Base-by-base conservation (phyloP, 148 eudicot genomes). In the Rhododendron ovatum region DNA sequence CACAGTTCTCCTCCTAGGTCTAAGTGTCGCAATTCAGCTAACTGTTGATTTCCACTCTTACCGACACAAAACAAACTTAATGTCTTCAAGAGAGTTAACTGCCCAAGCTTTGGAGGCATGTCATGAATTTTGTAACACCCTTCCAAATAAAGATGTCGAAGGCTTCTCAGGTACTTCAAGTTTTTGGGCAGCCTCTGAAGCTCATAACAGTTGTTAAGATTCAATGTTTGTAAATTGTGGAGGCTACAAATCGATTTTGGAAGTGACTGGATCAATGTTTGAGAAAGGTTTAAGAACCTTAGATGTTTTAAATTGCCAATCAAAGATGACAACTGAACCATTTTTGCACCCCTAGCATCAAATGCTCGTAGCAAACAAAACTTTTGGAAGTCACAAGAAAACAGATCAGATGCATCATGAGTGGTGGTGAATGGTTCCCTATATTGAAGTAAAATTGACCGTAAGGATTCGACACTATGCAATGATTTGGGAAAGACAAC, bases 371-470 rank as follows among this genome's bases (percentile, higher is more conserved):
- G 45, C 11, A 18, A 81, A 81, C 26, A 7, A 20, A 55, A 81
- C 18, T 53, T 81, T 53, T 0, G 11, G 20, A 39, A 61, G 28
- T 39, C 74, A 39, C 71, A 63, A 63, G 30, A 63, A 65, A 48
- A 22, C 8, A 1, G 2, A 14, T 71, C 9, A 65, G 3, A 22
- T 0, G 0, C 7, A 1, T 4, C 1, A 13, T 0, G 0, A 13
- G 7, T 1, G 2, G 0, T 4, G 77, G 2, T 1, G 33, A 0
- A 2, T 69, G 75, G 5, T 0, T 28, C 17, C 39, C 17, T 1
- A 26, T 71, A 13, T 71, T 71, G 77, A 0, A 30, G 39, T 0
- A 71, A 13, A 71, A 28, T 71, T 71, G 77, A 71, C 1, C 73
- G 14, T n/a, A 65, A 65, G 13, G 13, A 65, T n/a, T 65, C 1